These are phyloP conservation scores for Aechmea fasciata DNA, from an alignment of 176 grass and related monocot genomes.

Conservation along the genomic window DNA sequence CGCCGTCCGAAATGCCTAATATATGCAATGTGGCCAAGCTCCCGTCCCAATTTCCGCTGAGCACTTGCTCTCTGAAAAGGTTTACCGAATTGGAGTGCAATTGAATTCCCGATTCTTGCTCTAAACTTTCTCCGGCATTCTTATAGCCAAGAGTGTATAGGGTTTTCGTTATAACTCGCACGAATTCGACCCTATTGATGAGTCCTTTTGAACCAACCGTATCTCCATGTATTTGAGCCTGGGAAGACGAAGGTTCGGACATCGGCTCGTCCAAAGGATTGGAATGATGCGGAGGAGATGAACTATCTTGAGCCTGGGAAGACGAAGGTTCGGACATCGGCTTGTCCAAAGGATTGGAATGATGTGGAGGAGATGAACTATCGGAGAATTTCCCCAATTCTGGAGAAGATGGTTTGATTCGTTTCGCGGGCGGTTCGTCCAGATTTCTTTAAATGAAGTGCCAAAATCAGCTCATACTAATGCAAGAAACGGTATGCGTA, in stretches of 20 bases:
- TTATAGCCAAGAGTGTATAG: conserved; percentile 88
- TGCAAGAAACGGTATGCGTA: no score
- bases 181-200: conserved; percentile 83
- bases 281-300: conserved; percentile 34
- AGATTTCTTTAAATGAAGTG: conserved; percentile 94
- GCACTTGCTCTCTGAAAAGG: conserved; percentile 70
- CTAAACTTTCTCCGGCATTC: conserved; percentile 63
- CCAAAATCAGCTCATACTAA: conserved; percentile 62
- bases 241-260: conserved; percentile 75
- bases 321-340: conserved; percentile 79
- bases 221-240: conserved; percentile 42
- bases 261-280: conserved; percentile 82
- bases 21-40: conserved; percentile 64
- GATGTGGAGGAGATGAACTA: conserved; percentile 36
- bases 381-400: conserved; percentile 37
- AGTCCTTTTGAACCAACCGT: conserved; percentile 75
- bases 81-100: conserved; percentile 49
- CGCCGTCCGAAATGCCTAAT: conserved; percentile 59
- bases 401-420: conserved; percentile 59
- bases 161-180: conserved; percentile 80
- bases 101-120: conserved; percentile 91
- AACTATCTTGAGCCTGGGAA: conserved; percentile 58
- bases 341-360: conserved; percentile 66
- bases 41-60: conserved; percentile 68
- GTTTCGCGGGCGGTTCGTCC: conserved; percentile 74